Conservation (phyloP, 2,329 filamentous ascomycete species). For the Aureobasidium sp. region DNA sequence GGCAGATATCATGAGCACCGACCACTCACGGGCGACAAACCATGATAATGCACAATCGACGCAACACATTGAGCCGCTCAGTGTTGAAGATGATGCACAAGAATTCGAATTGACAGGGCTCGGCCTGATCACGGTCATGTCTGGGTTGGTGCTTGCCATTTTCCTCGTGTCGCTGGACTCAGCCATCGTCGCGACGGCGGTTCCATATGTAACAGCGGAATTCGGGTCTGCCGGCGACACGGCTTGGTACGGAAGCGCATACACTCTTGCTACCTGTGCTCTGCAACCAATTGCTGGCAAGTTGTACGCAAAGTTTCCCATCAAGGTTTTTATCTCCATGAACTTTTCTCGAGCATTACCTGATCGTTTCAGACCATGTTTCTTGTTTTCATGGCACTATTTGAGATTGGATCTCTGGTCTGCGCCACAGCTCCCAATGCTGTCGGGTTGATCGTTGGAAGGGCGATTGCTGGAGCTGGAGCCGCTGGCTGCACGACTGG, state of each 20-base stretch:
- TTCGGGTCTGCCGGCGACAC: constrained; percentile 34
- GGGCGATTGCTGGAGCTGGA: constrained; percentile 33
- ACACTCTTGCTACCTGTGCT: constrained; percentile 35
- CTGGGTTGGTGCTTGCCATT: background rate
- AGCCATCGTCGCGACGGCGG: constrained; percentile 28
- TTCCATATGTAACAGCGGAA: constrained; percentile 32
- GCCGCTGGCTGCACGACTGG: constrained; percentile 30
- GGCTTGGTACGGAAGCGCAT: constrained; percentile 33
- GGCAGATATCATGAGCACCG: background rate
- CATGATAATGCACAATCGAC: background rate
- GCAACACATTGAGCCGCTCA: background rate
- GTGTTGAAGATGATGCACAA: background rate
- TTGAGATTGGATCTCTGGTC: constrained; percentile 49
- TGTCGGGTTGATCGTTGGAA: constrained; percentile 32
- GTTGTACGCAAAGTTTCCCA: constrained; percentile 37
- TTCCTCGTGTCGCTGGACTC: constrained; percentile 1
- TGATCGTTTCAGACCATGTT: constrained; percentile 20
- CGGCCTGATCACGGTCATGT: background rate
- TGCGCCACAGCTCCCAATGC: constrained; percentile 35
- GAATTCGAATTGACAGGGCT: background rate
- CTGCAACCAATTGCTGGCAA: constrained; percentile 40
- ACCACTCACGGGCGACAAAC: background rate
- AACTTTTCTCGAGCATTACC: background rate
- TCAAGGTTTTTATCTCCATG: constrained; percentile 20
- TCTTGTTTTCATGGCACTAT: constrained; percentile 32